Conservation (phyloP, 768 basidiomycete species). For the Lepiota brunneoincarnata region DNA sequence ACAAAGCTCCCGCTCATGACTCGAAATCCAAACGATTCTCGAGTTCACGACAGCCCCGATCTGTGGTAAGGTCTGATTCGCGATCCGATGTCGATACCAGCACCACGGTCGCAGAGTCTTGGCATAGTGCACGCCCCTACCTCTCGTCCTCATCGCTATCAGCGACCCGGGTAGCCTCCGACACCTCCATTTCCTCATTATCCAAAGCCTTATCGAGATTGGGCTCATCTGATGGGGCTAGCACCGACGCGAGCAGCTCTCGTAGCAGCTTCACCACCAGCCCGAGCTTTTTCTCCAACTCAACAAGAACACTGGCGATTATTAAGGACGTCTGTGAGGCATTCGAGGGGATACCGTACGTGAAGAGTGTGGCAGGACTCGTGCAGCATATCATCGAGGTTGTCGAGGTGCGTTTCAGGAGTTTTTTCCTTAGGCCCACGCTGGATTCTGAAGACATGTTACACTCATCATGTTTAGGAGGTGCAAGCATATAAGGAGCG, state of each 20-base stretch:
- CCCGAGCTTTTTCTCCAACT: constrained; percentile 6
- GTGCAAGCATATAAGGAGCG: constrained; percentile 6
- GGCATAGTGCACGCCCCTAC: neutral
- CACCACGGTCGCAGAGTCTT: neutral
- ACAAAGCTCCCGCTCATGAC: neutral
- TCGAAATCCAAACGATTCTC: neutral
- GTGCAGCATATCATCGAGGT: constrained; percentile 25
- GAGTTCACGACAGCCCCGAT: neutral
- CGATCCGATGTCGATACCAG: neutral
- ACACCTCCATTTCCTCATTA: neutral
- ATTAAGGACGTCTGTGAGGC: constrained; percentile 17
- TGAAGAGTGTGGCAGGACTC: constrained; percentile 21
- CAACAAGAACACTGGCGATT: constrained; percentile 13
- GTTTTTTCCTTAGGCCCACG: no score
- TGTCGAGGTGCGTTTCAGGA: constrained; percentile 17
- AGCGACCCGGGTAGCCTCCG: no score
- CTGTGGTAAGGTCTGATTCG: neutral
- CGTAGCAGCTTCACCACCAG: no score
- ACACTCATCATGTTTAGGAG: neutral
- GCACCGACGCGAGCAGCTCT: no score
- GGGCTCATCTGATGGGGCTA: neutral
- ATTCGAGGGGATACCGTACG: constrained; percentile 24
- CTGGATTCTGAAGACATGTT: neutral
- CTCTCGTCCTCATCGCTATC: neutral
- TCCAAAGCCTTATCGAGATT: neutral